Conservation (phyloP, 2,329 filamentous ascomycete species). For the Fusarium palustre region DNA sequence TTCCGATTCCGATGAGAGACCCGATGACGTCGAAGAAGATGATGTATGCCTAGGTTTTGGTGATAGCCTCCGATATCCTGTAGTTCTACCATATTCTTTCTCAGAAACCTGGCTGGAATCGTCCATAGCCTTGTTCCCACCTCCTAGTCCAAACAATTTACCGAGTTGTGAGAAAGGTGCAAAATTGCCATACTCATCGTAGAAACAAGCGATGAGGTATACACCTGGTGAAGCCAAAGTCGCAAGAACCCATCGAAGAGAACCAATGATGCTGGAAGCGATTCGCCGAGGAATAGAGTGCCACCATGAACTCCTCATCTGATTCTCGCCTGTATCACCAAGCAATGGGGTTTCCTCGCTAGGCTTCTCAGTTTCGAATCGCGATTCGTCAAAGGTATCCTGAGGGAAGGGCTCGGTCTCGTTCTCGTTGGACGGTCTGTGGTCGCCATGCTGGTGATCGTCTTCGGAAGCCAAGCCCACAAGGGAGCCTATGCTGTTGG, state of each 20-base stretch:
- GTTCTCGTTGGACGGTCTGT: conserved; percentile 51
- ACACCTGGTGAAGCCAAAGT: conserved; percentile 83
- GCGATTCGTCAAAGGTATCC: conserved; percentile 52
- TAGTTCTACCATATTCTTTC: conserved; percentile 47
- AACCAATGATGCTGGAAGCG: conserved; percentile 77
- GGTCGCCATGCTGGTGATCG: conserved; percentile 42
- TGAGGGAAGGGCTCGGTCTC: conserved; percentile 53
- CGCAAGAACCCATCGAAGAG: conserved; percentile 81
- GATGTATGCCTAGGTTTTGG: conserved; percentile 47
- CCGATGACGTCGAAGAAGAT: conserved; percentile 67
- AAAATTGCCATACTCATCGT: conserved; percentile 82
- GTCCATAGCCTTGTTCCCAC: conserved; percentile 58
- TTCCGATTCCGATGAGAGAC: conserved; percentile 78
- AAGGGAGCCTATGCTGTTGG: conserved; percentile 69
- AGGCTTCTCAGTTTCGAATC: conserved; percentile 54
- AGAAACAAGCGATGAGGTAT: conserved; percentile 85
- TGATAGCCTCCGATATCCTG: conserved; percentile 47
- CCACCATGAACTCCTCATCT: conserved; percentile 61
- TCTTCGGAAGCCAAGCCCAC: conserved; percentile 60
- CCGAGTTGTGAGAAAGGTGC: conserved; percentile 80
- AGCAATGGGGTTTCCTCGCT: conserved; percentile 76
- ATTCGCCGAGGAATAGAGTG: conserved; percentile 74
- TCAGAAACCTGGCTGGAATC: conserved; percentile 43
- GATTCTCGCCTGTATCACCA: conserved; percentile 51
- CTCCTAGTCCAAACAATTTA: conserved; percentile 67